phyloP scores from a whole-genome alignment of 2,329 filamentous ascomycete genomes.

The Sarocladium brachiariae region DNA sequence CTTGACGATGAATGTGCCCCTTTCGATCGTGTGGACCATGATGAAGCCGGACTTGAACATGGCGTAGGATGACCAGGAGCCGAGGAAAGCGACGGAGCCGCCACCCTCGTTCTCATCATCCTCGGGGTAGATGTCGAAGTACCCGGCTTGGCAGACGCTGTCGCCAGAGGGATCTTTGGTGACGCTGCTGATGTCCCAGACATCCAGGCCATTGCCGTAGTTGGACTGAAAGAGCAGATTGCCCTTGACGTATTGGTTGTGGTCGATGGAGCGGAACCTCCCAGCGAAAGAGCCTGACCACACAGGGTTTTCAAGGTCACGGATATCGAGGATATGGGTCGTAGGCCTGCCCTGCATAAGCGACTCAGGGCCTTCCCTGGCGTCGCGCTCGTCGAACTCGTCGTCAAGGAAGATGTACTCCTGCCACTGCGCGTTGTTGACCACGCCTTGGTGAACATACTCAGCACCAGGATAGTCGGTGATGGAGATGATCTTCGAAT shows the following conservation, averaged over 20 bases:
- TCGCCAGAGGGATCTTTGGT: constrained; percentile 29
- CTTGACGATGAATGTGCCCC: constrained; percentile 32
- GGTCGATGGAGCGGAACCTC: constrained; percentile 31
- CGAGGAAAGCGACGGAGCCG: constrained; percentile 29
- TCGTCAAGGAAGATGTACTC: constrained; percentile 40
- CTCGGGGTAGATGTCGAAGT: constrained; percentile 41
- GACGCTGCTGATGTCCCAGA: constrained; percentile 25
- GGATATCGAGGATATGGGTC: constrained; percentile 43
- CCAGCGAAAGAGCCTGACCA: constrained; percentile 34
- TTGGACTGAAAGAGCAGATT: constrained; percentile 37
- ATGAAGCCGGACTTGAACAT: constrained; percentile 36
- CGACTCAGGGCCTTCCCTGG: constrained; percentile 10
- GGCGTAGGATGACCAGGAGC: constrained; percentile 38
- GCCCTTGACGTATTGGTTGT: constrained; percentile 37
- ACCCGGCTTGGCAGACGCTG: constrained; percentile 34
- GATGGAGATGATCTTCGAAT: constrained; percentile 40
- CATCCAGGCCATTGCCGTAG: constrained; percentile 35
- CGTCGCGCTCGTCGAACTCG: constrained; percentile 37
- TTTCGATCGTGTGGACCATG: constrained; percentile 35
- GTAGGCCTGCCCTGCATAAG: constrained; percentile 33
- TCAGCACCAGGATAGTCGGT: constrained; percentile 46
- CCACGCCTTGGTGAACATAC: constrained; percentile 51
- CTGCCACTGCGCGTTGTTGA: constrained; percentile 37
- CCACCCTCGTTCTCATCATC: constrained; percentile 33
- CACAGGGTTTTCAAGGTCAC: constrained; percentile 30